Evolutionary conservation across 331 rosid genomes (phyloP).

Genomic region (Phaseolus coccineus): DNA sequence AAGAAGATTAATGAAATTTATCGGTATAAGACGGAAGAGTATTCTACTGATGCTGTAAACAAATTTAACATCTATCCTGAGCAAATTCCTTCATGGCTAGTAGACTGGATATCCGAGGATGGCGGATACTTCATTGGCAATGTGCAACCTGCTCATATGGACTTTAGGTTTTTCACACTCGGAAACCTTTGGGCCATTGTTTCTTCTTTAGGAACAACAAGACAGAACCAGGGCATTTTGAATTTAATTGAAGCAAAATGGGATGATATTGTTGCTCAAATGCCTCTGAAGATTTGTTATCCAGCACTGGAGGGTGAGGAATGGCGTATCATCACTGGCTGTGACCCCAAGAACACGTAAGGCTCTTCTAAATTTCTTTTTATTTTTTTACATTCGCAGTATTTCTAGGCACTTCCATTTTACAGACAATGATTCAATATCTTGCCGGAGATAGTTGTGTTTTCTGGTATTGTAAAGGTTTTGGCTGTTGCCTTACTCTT

Average conservation of each 20-base stretch:
- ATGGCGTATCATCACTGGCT: conserved; percentile 88
- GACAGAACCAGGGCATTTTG: conserved; percentile 74
- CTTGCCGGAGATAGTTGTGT: neutral
- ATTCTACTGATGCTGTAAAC: conserved; percentile 85
- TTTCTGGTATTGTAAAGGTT: conserved; percentile 5
- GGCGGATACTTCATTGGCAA: conserved; percentile 93
- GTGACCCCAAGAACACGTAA: conserved; percentile 95
- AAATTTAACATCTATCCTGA: conserved; percentile 95
- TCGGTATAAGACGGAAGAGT: conserved; percentile 91
- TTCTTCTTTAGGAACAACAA: conserved; percentile 77
- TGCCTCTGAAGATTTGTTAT: conserved; percentile 91
- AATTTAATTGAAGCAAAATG: conserved; percentile 82
- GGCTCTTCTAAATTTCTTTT: conserved; percentile 32
- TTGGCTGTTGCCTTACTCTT: conserved; percentile 15
- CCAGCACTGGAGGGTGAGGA: conserved; percentile 85
- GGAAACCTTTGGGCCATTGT: conserved; percentile 94
- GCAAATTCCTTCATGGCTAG: conserved; percentile 94
- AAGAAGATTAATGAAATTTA: conserved; percentile 87
- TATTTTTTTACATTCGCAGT: neutral
- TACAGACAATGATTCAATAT: conserved; percentile 12
- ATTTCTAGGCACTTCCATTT: conserved; percentile 25
- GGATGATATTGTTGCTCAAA: conserved; percentile 82
- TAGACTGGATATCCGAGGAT: conserved; percentile 85
- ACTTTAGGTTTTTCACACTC: conserved; percentile 85
- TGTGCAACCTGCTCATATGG: conserved; percentile 95